These are phyloP conservation scores for Echites panduratus DNA, from an alignment of 257 asterid genomes.

Conservation along the genomic window DNA sequence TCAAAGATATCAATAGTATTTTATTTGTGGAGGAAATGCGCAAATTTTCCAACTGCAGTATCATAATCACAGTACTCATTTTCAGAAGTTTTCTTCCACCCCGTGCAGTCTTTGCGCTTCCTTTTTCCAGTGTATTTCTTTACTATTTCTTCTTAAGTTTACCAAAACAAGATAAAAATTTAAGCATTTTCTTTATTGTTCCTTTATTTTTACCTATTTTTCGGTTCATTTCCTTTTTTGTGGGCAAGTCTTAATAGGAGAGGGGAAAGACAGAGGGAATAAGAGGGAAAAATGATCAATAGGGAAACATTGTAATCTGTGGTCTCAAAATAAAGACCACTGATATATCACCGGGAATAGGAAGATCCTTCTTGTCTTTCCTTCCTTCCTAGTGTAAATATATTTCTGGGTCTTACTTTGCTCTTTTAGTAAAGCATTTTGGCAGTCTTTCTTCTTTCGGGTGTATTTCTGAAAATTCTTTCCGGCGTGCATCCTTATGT, in stretches of 20 bases:
- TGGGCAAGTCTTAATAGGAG: conserved; percentile 15
- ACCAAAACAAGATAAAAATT: conserved; percentile 22
- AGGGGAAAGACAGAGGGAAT: conserved; percentile 23
- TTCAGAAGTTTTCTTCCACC: not conserved
- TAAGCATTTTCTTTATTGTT: not conserved
- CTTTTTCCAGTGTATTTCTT: not conserved
- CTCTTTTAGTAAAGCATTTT: not conserved
- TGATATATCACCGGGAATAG: conserved; percentile 26
- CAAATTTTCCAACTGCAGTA: too few relatives aligned
- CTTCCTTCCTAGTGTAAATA: conserved; percentile 8
- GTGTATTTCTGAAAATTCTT: not conserved
- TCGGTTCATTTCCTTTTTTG: conserved; percentile 18
- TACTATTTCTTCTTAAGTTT: conserved; percentile 16
- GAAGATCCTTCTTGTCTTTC: conserved; percentile 28
- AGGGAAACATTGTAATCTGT: conserved; percentile 36
- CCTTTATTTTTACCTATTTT: not conserved
- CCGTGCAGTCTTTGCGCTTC: not conserved
- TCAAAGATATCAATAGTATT: too few relatives aligned
- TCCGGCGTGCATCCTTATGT: not conserved
- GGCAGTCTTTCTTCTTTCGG: not conserved
- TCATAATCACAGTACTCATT: too few relatives aligned
- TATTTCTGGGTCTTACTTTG: not conserved
- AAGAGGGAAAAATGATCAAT: conserved; percentile 22
- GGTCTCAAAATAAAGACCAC: conserved; percentile 51
- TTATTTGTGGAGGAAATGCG: too few relatives aligned